phyloP scores from a whole-genome alignment of 2,329 filamentous ascomycete genomes.

The Purpureocillium takamizusanense region DNA sequence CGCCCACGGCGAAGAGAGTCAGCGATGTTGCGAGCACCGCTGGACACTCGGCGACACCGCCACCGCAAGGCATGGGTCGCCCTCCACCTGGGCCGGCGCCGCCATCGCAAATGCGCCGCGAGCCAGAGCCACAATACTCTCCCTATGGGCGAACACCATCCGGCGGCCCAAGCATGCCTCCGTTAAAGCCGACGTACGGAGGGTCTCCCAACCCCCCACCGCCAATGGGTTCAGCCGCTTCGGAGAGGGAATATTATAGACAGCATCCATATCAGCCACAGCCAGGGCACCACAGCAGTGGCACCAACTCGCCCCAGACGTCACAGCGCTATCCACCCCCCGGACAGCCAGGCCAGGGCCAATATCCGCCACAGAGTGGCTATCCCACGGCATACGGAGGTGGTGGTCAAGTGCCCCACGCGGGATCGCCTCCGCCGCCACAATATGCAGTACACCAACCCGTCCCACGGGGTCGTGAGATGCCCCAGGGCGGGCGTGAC shows the following conservation, averaged over 20 bases:
- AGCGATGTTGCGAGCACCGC: constrained; percentile 33
- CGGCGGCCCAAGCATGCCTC: constrained; percentile 38
- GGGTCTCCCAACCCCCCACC: constrained; percentile 40
- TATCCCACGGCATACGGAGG: constrained; percentile 34
- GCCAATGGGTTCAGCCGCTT: constrained; percentile 27
- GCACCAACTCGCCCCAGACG: constrained; percentile 37
- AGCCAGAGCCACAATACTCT: constrained; percentile 38
- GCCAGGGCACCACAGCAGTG: constrained; percentile 22
- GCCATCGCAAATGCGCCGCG: constrained; percentile 35
- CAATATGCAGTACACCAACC: constrained; percentile 44
- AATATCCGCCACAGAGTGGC: constrained; percentile 33
- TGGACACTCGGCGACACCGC: constrained; percentile 40
- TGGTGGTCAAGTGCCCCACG: constrained; percentile 25
- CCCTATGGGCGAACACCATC: constrained; percentile 29
- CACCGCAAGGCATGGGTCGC: constrained; percentile 35
- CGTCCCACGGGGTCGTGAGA: constrained; percentile 33
- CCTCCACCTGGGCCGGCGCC: constrained; percentile 29
- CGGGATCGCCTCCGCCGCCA: constrained; percentile 43
- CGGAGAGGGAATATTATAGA: constrained; percentile 41
- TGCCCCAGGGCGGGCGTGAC: constrained; percentile 25
- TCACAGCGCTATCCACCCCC: constrained; percentile 36
- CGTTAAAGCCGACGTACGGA: constrained; percentile 43
- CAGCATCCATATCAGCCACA: constrained; percentile 25
- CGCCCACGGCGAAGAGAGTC: constrained; percentile 41
- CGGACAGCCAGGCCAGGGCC: constrained; percentile 24